Evolutionary conservation across 768 basidiomycete genomes (phyloP), one percentile per base, ranked within the genome.

Genomic region (Podaxis sp.): DNA sequence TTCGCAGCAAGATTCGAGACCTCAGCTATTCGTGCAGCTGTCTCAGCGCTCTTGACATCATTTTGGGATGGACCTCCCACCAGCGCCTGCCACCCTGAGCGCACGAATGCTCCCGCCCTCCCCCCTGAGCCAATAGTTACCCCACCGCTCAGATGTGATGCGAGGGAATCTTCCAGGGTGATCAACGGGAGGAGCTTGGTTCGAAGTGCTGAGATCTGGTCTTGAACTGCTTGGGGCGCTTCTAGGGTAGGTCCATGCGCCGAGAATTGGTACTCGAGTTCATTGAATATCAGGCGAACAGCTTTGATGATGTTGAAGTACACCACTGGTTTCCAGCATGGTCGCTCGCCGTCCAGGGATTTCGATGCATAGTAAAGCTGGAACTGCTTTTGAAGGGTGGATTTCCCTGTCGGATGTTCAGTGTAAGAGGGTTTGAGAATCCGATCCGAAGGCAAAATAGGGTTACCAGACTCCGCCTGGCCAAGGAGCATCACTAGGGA

Each of bases 251-350:
- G 30, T 2, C 46, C 37, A 26, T 64, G 40, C 6, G 65, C 69
- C 44, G 77, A 69, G 66, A 84, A 79, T 67, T 87, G 84, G 66
- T 77, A 78, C 66, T 91, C 89, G 7, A 92, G 77, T 67, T 90
- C 89, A 62, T 87, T 84, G 56, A 93, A 81, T 52, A 90, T 87
- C 76, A 85, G 87, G 30, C 88, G 86, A 20, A 93, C 77, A 55
- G 90, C 91, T 70, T 87, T 88, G 80, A 94, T 84, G 66, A 93
- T 80, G 76, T 94, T 94, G 78, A 90, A 88, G 75, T 90, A 91
- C 33, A 94, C 87, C 33, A 93, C 86, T 2, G 89, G 86, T 20
- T 85, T 82, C 92, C 93, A 94, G 3, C 84, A 85, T 0, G 86
- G 82, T 24, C 89, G 86, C 75, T 90, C 88, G 56, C 80, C 76